A percentile compares a stretch with the other conserved stretches of the same genome.
Evolutionary conservation across 306 rosid genomes (phyloP).

Genomic region (Lablab purpureus): DNA sequence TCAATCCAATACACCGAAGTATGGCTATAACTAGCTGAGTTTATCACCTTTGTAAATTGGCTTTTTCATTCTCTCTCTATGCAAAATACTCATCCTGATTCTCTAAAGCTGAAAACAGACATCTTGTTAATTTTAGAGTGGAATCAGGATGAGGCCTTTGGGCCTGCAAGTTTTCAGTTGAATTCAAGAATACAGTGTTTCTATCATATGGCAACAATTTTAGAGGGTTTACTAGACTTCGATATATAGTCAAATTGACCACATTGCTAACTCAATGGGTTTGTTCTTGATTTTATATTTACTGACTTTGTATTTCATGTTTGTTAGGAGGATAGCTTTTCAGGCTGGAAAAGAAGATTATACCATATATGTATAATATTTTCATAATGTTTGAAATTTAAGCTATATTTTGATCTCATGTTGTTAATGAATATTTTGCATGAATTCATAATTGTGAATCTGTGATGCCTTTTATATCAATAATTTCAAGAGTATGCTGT

Average conservation of each 20-base stretch:
- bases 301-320: conserved; percentile 18
- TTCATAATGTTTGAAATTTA: conserved; percentile 8
- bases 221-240: background rate
- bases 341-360: conserved; percentile 31
- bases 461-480: conserved; percentile 17
- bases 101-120: no score
- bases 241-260: background rate
- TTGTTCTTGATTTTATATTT: background rate
- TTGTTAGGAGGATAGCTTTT: conserved; percentile 25
- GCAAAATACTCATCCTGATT: no score
- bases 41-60: no score
- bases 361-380: background rate
- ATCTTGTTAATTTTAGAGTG: background rate
- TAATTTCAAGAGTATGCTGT: conserved; percentile 16
- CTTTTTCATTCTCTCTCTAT: no score
- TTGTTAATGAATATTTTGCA: background rate
- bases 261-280: background rate
- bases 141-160: background rate
- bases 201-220: background rate
- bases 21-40: no score
- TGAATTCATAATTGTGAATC: background rate
- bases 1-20: no score
- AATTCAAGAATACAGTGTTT: background rate
- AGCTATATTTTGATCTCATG: background rate
- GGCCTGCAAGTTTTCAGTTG: background rate